Evolutionary conservation across 2,329 filamentous ascomycete genomes (phyloP), one percentile per base, ranked within the genome.

Genomic region (Daldinia eschscholtzii): DNA sequence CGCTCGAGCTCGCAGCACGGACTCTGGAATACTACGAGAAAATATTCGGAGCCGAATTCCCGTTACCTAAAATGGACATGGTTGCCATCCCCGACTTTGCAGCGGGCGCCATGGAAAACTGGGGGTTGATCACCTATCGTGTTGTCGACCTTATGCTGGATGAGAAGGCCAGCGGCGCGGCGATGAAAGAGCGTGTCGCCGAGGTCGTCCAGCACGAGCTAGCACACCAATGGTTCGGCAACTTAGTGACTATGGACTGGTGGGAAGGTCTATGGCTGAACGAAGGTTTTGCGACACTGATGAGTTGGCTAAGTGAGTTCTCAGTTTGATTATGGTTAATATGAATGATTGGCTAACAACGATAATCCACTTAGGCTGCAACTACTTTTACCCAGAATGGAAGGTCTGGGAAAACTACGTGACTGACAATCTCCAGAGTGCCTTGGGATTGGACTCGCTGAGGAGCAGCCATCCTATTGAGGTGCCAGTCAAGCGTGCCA

Each of bases 181-280:
- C 92, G 41, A 93, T 91, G 68, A 98, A 97, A 84, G 92, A 98
- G 83, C 91, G 94, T 42, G 93, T 98, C 61, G 95, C 95, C 59
- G 95, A 98, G 80, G 93, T 96, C 44, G 95, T 98, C 30, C 94
- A 98, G 85, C 95, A 98, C 83, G 95, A 98, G 80, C 85, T 98
- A 78, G 95, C 95, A 44, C 95, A 98, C 82, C 95, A 98, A 81
- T 98, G 95, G 95, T 98, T 98, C 77, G 95, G 95, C 70, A 98
- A 98, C 83, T 84, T 98, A 60, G 95, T 98, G 30, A 98, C 95
- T 60, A 98, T 98, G 94, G 94, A 97, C 80, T 98, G 97, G 86
- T 98, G 95, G 95, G 94, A 98, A 81, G 95, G 94, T 61, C 84
- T 98, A 6, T 98, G 95, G 95, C 88, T 98, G 61, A 98, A 98